Evolutionary conservation across 192 early-diverging fungal genomes (phyloP), one percentile per base, ranked within the genome.

Genomic region (Coemansia sp.): DNA sequence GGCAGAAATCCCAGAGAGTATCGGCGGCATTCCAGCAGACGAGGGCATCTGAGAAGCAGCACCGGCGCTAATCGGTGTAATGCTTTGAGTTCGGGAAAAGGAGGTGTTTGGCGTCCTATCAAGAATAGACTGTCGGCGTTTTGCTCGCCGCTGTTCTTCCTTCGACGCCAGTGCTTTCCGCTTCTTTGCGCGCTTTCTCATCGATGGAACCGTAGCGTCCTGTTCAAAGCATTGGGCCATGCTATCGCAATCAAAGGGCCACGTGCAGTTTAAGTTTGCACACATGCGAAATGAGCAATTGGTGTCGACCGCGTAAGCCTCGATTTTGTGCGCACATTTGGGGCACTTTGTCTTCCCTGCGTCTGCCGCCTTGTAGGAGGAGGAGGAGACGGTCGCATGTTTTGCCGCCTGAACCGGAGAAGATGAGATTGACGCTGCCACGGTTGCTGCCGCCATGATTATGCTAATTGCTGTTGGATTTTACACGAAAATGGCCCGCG

Each of bases 261-360:
- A 81, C 14, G 78, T 68, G 66, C 78, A 81, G 14, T 18, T 39
- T 11, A 71, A 34, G 45, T 81, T 81, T 30, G 73, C 44, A 61
- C 78, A 81, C 78, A 81, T 81, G 15, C 53, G 58, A 56, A 81
- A 81, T 5, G 73, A 48, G 49, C 78, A 81, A 52, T 81, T 81
- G 48, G 78, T 81, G 73, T 81, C 78, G 12, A 81, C 73, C 20
- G 69, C 56, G 51, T 72, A 81, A 10, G 36, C 23, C 14, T 75
- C 73, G 24, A 81, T 45, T 12, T 60, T 60, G 43, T 55, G 57
- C 39, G 72, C 34, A 51, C 78, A 81, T 44, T 75, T 68, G 41
- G 78, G 78, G 33, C 78, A 81, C 56, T 51, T 59, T 59, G 30
- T n/a, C 35, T 10, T 59, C 38, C 9, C 34, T 14, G 16, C 8